These are phyloP conservation scores for Fusarium continuum DNA, from an alignment of 2,329 filamentous ascomycete genomes.

Conservation along the genomic window DNA sequence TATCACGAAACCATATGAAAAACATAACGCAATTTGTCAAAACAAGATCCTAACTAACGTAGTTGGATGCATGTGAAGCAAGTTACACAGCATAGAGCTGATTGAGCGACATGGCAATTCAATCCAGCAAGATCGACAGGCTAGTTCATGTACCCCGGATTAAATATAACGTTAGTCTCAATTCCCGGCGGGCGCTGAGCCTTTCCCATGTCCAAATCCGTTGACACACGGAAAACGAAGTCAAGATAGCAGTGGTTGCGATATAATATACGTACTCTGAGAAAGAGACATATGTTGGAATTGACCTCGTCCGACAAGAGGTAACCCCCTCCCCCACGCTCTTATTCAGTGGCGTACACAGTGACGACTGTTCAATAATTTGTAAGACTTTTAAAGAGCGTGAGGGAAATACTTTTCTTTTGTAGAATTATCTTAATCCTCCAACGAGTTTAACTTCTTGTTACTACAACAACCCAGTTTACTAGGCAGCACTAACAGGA, in stretches of 20 bases:
- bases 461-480: background rate
- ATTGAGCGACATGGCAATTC: background rate
- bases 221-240: slow-evolving; percentile 43
- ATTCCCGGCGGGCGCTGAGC: slow-evolving; percentile 36
- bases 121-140: slow-evolving; percentile 29
- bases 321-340: slow-evolving; percentile 28
- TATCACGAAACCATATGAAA: background rate
- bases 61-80: background rate
- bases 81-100: background rate
- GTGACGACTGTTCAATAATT: slow-evolving; percentile 9
- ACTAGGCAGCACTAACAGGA: background rate
- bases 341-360: slow-evolving; percentile 18
- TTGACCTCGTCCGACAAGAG: background rate
- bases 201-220: slow-evolving; percentile 41
- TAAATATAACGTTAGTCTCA: slow-evolving; percentile 22
- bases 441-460: background rate
- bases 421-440: background rate
- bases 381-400: background rate
- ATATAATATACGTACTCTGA: slow-evolving; percentile 1
- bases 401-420: background rate
- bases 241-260: slow-evolving; percentile 34
- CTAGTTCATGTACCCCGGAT: slow-evolving; percentile 43
- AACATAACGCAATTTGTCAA: background rate
- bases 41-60: background rate
- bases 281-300: slow-evolving; percentile 14